phyloP scores from a whole-genome alignment of 179 eudicot species.

The Nepenthes alata region DNA sequence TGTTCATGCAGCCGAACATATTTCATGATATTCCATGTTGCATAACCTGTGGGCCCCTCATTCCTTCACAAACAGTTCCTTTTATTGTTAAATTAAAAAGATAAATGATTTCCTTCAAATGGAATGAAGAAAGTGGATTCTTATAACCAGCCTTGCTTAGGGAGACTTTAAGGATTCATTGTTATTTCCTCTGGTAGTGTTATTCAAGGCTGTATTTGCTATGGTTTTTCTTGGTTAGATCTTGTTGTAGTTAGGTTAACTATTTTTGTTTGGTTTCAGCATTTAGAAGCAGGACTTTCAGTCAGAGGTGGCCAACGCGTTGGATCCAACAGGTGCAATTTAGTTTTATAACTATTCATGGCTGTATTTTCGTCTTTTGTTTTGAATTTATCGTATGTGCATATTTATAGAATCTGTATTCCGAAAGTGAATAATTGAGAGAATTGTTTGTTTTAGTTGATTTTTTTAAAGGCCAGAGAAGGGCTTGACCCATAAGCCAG shows the following conservation, averaged over 20 bases:
- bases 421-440: no score
- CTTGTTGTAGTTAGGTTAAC: no score
- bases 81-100: no score
- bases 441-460: no score
- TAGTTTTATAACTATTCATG: background rate
- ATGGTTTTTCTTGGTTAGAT: background rate
- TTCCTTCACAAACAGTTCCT: no score
- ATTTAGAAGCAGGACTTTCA: slow-evolving; percentile 76
- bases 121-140: no score
- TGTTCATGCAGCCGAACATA: no score
- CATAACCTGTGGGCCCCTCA: no score
- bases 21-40: no score
- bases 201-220: background rate
- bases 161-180: background rate
- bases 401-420: background rate
- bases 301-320: slow-evolving; percentile 54
- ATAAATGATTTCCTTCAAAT: background rate
- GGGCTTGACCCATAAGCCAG: no score
- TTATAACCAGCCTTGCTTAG: no score
- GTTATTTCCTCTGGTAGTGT: background rate
- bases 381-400: background rate
- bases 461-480: no score
- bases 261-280: slow-evolving; percentile 33
- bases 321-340: slow-evolving; percentile 55
- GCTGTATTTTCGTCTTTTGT: background rate